phyloP scores from a whole-genome alignment of 169 alveolate genomes.

The Perkinsus marinus region DNA sequence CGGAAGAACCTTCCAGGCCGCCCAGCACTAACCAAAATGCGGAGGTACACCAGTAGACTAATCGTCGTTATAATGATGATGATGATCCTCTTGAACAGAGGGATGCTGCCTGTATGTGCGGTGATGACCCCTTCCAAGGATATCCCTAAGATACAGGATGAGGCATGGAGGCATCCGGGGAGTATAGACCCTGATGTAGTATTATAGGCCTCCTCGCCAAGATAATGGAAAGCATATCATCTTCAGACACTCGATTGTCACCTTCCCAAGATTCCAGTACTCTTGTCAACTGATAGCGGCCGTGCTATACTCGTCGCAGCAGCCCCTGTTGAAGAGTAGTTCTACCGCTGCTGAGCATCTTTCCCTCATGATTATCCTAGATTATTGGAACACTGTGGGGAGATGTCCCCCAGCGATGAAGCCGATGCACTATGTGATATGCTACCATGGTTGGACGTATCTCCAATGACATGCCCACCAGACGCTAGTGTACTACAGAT shows the following conservation, averaged over 20 bases:
- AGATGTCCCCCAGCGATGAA: not conserved
- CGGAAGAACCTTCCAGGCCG: not conserved
- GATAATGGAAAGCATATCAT: not conserved
- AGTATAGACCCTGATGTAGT: not conserved
- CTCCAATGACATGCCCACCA: not conserved
- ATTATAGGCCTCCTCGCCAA: not conserved
- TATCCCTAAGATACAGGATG: not conserved
- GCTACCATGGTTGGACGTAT: not conserved
- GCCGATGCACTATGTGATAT: not conserved
- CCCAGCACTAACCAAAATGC: not conserved
- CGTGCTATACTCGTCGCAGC: not conserved
- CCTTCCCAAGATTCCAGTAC: not conserved
- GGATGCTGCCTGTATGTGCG: not conserved
- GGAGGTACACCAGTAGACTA: not conserved
- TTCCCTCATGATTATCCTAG: not conserved
- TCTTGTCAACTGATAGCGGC: not conserved
- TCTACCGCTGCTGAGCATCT: not conserved
- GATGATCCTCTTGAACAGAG: not conserved
- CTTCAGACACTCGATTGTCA: not conserved
- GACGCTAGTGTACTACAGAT: not conserved
- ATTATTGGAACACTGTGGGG: not conserved
- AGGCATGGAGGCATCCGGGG: not conserved
- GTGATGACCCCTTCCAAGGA: not conserved
- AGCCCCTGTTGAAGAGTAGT: not conserved
- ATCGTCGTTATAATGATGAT: too few species aligned